Percentiles rank a stretch among this genome's conserved stretches.
Evolutionary conservation across 805 yeast genomes (phyloP).

Genomic region (Priceomyces fermenticarens): DNA sequence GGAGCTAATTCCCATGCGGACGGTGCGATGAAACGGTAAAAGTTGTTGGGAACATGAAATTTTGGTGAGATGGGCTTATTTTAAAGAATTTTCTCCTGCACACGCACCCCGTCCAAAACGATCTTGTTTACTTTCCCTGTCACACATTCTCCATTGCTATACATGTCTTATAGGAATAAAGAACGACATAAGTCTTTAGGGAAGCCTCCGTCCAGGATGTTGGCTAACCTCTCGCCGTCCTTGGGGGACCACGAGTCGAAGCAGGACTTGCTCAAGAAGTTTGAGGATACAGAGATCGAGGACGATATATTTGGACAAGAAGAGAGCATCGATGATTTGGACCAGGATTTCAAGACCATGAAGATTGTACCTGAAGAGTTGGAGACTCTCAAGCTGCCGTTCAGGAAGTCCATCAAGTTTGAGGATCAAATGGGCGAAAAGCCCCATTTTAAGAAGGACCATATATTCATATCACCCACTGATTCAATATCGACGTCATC

Average conservation of each 20-base stretch:
- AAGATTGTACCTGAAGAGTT: constrained; percentile 9
- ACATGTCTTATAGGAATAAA: not conserved
- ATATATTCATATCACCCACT: constrained; percentile 13
- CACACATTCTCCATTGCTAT: not conserved
- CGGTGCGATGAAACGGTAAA: constrained; percentile 5
- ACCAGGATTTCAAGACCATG: constrained; percentile 25
- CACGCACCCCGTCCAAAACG: not conserved
- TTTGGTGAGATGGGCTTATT: not conserved
- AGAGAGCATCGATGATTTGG: constrained; percentile 15
- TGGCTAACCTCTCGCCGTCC: constrained; percentile 6
- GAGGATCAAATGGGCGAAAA: constrained; percentile 3
- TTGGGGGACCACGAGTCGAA: constrained; percentile 11
- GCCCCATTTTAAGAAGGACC: constrained; percentile 2
- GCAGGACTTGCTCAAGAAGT: constrained; percentile 19
- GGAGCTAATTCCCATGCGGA: constrained; percentile 10
- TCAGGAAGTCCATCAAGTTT: constrained; percentile 3
- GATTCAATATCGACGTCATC: constrained; percentile 24
- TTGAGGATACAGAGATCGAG: constrained; percentile 10
- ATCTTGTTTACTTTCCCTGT: constrained; percentile 1
- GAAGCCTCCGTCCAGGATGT: constrained; percentile 7
- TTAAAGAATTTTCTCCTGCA: not conserved
- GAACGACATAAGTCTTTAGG: constrained; percentile 1
- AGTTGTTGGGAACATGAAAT: not conserved
- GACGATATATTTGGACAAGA: constrained; percentile 27
- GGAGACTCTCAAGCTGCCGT: constrained; percentile 6